phyloP scores from a whole-genome alignment of 768 basidiomycete genomes.

The Lactarius hengduanensis region DNA sequence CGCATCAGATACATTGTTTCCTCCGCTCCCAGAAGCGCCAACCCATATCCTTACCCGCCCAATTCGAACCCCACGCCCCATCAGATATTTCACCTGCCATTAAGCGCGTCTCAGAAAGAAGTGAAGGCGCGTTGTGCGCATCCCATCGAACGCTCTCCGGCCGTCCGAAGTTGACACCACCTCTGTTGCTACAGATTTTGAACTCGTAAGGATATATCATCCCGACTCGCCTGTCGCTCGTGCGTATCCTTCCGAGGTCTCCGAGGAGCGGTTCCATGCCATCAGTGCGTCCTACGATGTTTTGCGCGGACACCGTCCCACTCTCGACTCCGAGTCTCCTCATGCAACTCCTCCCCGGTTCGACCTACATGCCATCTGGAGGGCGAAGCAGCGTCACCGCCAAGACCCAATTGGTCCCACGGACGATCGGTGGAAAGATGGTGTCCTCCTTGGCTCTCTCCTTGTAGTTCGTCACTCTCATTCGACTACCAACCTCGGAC shows the following conservation, averaged over 20 bases:
- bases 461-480: constrained; percentile 43
- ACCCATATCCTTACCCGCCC: constrained; percentile 38
- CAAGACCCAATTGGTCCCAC: constrained; percentile 48
- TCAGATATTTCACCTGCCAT: constrained; percentile 43
- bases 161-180: constrained; percentile 4
- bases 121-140: constrained; percentile 42
- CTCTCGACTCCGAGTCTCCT: constrained; percentile 27
- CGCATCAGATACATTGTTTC: background rate
- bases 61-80: constrained; percentile 38
- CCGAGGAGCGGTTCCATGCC: constrained; percentile 65
- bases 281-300: constrained; percentile 68
- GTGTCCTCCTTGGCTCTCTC: constrained; percentile 54
- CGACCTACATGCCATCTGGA: constrained; percentile 41
- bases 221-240: constrained; percentile 59
- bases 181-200: constrained; percentile 54
- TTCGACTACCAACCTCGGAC: background rate
- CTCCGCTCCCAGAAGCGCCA: constrained; percentile 31
- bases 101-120: constrained; percentile 36
- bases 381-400: constrained; percentile 36
- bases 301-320: constrained; percentile 50
- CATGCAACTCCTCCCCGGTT: constrained; percentile 29
- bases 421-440: constrained; percentile 70
- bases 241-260: constrained; percentile 44
- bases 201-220: constrained; percentile 77
- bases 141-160: constrained; percentile 22